Evolutionary conservation across 176 grass and related monocot species (phyloP).

Genomic region (Oryza glaberrima): DNA sequence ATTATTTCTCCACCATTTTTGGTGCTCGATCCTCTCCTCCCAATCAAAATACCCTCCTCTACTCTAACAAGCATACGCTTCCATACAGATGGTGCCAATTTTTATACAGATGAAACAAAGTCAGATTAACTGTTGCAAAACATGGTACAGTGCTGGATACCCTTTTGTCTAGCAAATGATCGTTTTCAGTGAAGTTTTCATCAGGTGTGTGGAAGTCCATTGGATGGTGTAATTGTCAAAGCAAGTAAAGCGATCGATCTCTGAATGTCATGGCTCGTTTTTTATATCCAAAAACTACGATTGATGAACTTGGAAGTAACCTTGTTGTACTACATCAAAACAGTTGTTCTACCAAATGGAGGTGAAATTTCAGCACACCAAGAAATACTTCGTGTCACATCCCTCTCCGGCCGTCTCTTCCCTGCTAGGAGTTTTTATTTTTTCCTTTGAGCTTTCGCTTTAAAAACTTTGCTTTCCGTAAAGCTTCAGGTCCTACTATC

Average conservation of each 20-base stretch:
- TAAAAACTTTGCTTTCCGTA: conserved; percentile 36
- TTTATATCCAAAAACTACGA: neutral
- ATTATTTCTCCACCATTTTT: conserved; percentile 44
- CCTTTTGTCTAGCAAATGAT: neutral
- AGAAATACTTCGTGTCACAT: conserved; percentile 20
- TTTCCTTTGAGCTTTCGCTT: conserved; percentile 12
- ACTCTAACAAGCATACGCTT: neutral
- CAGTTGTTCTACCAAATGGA: conserved; percentile 27
- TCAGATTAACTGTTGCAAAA: neutral
- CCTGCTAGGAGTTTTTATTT: neutral
- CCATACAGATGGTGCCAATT: conserved; percentile 21
- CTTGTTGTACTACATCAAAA: conserved; percentile 18
- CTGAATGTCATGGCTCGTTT: neutral
- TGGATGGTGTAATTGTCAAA: conserved; percentile 23
- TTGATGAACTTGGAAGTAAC: conserved; percentile 18
- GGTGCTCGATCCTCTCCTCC: conserved; percentile 3
- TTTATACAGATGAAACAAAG: neutral
- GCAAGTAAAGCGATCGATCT: conserved; percentile 2
- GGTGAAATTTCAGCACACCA: neutral
- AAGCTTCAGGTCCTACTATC: conserved; percentile 47
- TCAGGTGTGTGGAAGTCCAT: neutral
- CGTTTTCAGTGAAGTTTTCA: conserved; percentile 15
- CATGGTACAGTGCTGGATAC: neutral
- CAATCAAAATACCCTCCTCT: neutral
- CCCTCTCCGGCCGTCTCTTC: neutral